Evolutionary conservation across 208 protist genomes (phyloP), one percentile per base, ranked within the genome.

Genomic region (Leishmania braziliensis): DNA sequence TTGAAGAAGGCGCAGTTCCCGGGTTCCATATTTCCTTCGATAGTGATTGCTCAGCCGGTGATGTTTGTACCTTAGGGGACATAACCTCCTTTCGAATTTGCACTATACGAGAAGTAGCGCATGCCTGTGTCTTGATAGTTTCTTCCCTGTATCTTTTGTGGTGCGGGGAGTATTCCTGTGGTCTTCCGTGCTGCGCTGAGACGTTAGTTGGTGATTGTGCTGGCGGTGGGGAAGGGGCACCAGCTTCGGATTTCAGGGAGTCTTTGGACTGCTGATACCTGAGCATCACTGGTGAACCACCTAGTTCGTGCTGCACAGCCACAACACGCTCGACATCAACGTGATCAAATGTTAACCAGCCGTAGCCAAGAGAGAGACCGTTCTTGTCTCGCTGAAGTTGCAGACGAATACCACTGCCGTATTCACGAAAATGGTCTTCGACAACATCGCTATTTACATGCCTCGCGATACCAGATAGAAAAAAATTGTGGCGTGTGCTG

Each of bases 351-450:
- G 36, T 14, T 48, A 92, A 39, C 88, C 89, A 95, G 39, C 92
- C 92, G 80, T 92, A 95, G 29, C 92, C 92, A 8, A 90, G 76
- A 20, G 90, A 91, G 69, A 88, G 79, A 29, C 92, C 92, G 18
- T 80, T 66, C 16, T 84, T 73, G 71, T 95, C 89, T 12, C 63
- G 84, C 65, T 85, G 87, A 3, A 92, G 51, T 0, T 69, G 78
- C 65, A 91, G 76, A 14, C 14, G 51, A 5, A 75, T 33, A 20
- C 89, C 80, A 6, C 74, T 43, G 3, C 90, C 90, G 65, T 89
- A 93, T 6, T 70, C n/a, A 48, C 39, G 39, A 83, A 95, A 94
- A 70, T 95, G 84, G 1, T 78, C 33, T 53, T 81, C 78, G 9
- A 95, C 48, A n/a, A 88, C 86, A 43, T 88, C 76, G 16, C 80